Conservation (phyloP, 345 rosid genomes). For the Pelargonium nanum region DNA sequence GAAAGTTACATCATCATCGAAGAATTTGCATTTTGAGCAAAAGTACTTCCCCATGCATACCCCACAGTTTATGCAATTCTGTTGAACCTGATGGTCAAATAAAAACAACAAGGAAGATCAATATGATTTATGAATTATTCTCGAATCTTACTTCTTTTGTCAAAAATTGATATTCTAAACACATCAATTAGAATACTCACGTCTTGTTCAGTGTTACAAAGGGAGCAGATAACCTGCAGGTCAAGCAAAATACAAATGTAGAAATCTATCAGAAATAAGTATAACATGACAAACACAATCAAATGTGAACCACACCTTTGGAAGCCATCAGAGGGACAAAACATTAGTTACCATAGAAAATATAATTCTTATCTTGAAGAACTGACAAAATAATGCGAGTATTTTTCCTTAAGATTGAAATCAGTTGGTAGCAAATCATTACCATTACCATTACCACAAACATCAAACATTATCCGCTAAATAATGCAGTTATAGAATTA, state of each 20-base stretch:
- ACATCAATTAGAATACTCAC: constrained; percentile 23
- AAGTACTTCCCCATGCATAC: constrained; percentile 64
- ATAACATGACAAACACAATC: neutral
- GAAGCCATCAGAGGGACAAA: neutral
- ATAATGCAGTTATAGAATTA: too few species aligned
- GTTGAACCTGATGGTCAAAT: constrained; percentile 32
- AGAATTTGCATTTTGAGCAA: constrained; percentile 56
- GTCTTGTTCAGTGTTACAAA: constrained; percentile 53
- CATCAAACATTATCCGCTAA: too few species aligned
- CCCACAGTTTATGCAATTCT: constrained; percentile 46
- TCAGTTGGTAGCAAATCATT: neutral
- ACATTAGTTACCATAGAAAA: neutral
- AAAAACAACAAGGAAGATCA: neutral
- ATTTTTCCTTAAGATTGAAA: too few species aligned
- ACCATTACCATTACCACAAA: neutral
- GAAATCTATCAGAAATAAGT: neutral
- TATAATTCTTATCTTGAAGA: neutral
- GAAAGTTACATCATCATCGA: constrained; percentile 48
- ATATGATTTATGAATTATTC: neutral
- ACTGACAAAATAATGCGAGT: neutral
- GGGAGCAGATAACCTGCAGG: constrained; percentile 54
- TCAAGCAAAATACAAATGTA: neutral
- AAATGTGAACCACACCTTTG: neutral
- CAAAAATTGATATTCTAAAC: neutral
- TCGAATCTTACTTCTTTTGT: neutral